A percentile compares a stretch with the other conserved stretches of the same genome.
Conservation (phyloP, 768 basidiomycete species). For the Xanthoconium stramineum region DNA sequence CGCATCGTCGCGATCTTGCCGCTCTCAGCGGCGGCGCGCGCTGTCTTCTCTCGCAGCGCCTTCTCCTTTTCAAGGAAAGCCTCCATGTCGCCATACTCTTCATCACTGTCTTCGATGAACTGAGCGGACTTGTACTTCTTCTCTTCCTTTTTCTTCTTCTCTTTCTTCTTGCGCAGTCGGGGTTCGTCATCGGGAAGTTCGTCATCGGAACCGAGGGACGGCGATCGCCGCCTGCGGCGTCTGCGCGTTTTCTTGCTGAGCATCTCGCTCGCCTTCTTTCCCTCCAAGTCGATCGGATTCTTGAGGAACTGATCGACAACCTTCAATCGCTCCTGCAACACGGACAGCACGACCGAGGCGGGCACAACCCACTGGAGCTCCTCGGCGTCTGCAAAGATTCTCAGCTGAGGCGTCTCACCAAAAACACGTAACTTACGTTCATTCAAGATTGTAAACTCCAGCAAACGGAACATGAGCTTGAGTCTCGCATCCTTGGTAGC, state of each 20-base stretch:
- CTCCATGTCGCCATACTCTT: constrained; percentile 75
- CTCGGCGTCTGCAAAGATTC: constrained; percentile 46
- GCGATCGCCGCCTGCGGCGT: constrained; percentile 50
- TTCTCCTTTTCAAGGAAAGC: constrained; percentile 79
- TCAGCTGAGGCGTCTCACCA: constrained; percentile 1
- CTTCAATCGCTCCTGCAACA: constrained; percentile 63
- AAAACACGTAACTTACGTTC: constrained; percentile 49
- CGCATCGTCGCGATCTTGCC: constrained; percentile 43
- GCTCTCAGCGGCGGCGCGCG: constrained; percentile 42
- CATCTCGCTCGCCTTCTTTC: constrained; percentile 70
- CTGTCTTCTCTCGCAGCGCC: constrained; percentile 50
- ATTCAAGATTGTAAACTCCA: constrained; percentile 63
- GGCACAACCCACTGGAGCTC: constrained; percentile 88
- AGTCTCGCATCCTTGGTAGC: constrained; percentile 75
- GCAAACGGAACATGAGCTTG: constrained; percentile 81
- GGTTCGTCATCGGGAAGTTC: constrained; percentile 35
- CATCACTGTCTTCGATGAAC: constrained; percentile 91
- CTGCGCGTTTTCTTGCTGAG: constrained; percentile 59
- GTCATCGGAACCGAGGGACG: constrained; percentile 44
- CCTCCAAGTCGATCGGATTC: constrained; percentile 76
- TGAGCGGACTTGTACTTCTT: constrained; percentile 83
- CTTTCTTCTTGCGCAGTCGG: constrained; percentile 39
- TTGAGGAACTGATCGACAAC: constrained; percentile 84
- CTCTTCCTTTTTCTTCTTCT: constrained; percentile 64
- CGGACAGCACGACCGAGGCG: constrained; percentile 58